A percentile compares a stretch with the other conserved stretches of the same genome.
These are phyloP conservation scores for Nemania sp. DNA, from an alignment of 2,329 filamentous ascomycete genomes.

Conservation along the genomic window DNA sequence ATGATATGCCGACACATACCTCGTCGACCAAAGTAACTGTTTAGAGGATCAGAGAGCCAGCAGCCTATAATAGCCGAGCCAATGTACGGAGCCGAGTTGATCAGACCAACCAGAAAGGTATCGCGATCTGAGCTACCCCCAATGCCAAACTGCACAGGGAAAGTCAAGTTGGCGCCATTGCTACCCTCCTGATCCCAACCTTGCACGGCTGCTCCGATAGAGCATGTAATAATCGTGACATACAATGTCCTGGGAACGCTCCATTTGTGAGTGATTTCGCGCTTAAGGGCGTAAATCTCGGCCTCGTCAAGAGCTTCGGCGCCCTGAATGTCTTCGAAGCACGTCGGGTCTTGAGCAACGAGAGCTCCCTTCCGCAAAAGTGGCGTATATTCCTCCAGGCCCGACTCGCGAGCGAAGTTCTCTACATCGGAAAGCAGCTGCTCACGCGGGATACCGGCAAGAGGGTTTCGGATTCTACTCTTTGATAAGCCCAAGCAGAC, in stretches of 20 bases:
- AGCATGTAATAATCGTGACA: slow-evolving; percentile 68
- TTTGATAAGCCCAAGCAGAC: background rate
- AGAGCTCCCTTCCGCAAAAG: slow-evolving; percentile 71
- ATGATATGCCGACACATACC: slow-evolving; percentile 20
- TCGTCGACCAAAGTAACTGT: slow-evolving; percentile 64
- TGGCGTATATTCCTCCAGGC: slow-evolving; percentile 58
- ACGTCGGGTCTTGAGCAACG: slow-evolving; percentile 70
- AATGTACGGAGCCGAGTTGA: slow-evolving; percentile 55
- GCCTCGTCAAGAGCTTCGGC: slow-evolving; percentile 60
- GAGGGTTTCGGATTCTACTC: slow-evolving; percentile 50
- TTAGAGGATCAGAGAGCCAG: slow-evolving; percentile 63
- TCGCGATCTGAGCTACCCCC: slow-evolving; percentile 34
- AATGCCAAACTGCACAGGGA: slow-evolving; percentile 58
- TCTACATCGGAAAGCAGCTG: slow-evolving; percentile 58
- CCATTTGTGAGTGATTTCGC: slow-evolving; percentile 71
- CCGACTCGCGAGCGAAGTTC: slow-evolving; percentile 61
- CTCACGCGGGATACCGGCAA: slow-evolving; percentile 52
- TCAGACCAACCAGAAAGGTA: slow-evolving; percentile 53
- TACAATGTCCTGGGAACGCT: slow-evolving; percentile 63
- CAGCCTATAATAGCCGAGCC: slow-evolving; percentile 54
- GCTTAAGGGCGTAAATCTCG: slow-evolving; percentile 62
- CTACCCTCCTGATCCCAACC: slow-evolving; percentile 69
- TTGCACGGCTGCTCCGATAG: slow-evolving; percentile 69
- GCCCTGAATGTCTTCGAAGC: slow-evolving; percentile 62
- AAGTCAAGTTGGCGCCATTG: slow-evolving; percentile 66